A percentile compares a stretch with the other conserved stretches of the same genome.
phyloP scores from a whole-genome alignment of 208 protist species.

The Angomonas ambiguus region DNA sequence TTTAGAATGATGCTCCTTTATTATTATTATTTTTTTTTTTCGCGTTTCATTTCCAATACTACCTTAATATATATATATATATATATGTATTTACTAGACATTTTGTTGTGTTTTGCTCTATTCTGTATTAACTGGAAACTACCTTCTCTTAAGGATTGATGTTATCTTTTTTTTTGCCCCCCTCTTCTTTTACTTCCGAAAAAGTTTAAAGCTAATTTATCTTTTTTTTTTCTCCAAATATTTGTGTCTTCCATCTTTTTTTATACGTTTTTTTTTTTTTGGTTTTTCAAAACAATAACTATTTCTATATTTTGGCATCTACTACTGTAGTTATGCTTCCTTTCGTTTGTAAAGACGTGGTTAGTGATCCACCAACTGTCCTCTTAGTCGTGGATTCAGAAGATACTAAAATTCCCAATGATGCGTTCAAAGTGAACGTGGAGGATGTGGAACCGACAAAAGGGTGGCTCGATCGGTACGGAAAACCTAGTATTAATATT shows the following conservation, averaged over 20 bases:
- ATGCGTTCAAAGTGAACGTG: background rate
- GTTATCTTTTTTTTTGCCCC: background rate
- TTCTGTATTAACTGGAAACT: no score
- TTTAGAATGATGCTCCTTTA: background rate
- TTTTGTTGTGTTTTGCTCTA: no score
- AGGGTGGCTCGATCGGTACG: slow-evolving; percentile 17
- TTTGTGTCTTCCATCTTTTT: slow-evolving; percentile 11
- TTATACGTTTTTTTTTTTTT: slow-evolving; percentile 12
- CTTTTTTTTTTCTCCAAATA: background rate
- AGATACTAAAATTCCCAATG: background rate
- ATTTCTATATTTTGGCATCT: background rate
- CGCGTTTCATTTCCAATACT: background rate
- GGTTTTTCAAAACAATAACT: slow-evolving; percentile 7
- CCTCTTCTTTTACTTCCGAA: background rate
- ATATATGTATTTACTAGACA: background rate
- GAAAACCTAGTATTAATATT: slow-evolving; percentile 17
- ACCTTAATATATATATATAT: background rate
- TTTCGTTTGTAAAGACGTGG: slow-evolving; percentile 22
- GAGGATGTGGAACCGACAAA: slow-evolving; percentile 16
- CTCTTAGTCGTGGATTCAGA: slow-evolving; percentile 16
- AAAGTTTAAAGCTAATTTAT: background rate
- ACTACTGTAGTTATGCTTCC: slow-evolving; percentile 12
- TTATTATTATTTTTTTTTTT: slow-evolving; percentile 15
- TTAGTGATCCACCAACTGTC: slow-evolving; percentile 18
- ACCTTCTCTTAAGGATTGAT: no score